Evolutionary conservation across 306 rosid genomes (phyloP).

Genomic region (Acacia confusa): DNA sequence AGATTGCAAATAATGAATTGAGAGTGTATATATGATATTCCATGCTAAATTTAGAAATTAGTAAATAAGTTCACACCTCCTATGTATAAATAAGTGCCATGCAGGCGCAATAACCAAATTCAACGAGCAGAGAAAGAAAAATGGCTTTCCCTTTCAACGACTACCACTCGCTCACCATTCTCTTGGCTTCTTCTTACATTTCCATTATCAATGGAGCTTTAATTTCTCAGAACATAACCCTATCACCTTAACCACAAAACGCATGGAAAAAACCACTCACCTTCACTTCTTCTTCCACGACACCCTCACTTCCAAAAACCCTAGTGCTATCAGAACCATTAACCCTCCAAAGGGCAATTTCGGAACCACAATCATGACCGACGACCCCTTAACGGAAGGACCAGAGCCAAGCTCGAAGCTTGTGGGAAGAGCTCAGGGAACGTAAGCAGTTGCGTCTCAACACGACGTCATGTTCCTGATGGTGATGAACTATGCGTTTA

Average conservation of each 20-base stretch:
- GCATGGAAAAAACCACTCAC: slow-evolving; percentile 38
- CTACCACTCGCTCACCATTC: background rate
- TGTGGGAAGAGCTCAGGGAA: slow-evolving; percentile 46
- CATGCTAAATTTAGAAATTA: too few relatives aligned
- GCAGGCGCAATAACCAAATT: background rate
- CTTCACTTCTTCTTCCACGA: slow-evolving; percentile 59
- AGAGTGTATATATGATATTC: too few relatives aligned
- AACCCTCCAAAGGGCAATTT: slow-evolving; percentile 16
- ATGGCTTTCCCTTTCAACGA: slow-evolving; percentile 9
- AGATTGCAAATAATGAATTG: too few relatives aligned
- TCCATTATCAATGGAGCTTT: slow-evolving; percentile 9
- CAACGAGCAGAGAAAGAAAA: background rate
- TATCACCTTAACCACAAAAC: background rate
- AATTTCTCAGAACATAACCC: slow-evolving; percentile 21
- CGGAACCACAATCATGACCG: slow-evolving; percentile 30
- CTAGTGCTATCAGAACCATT: slow-evolving; percentile 32
- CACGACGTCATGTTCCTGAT: slow-evolving; percentile 33
- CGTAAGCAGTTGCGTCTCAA: slow-evolving; percentile 38
- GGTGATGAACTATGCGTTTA: slow-evolving; percentile 40
- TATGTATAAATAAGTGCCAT: background rate
- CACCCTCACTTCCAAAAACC: slow-evolving; percentile 33
- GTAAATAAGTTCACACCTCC: background rate
- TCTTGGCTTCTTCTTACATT: slow-evolving; percentile 1
- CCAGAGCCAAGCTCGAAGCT: slow-evolving; percentile 32
- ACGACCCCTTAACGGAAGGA: slow-evolving; percentile 37